Percentiles rank a stretch among this genome's conserved stretches.
These are phyloP conservation scores for Fusarium temperatum DNA, from an alignment of 2,329 filamentous ascomycete species.

Conservation along the genomic window DNA sequence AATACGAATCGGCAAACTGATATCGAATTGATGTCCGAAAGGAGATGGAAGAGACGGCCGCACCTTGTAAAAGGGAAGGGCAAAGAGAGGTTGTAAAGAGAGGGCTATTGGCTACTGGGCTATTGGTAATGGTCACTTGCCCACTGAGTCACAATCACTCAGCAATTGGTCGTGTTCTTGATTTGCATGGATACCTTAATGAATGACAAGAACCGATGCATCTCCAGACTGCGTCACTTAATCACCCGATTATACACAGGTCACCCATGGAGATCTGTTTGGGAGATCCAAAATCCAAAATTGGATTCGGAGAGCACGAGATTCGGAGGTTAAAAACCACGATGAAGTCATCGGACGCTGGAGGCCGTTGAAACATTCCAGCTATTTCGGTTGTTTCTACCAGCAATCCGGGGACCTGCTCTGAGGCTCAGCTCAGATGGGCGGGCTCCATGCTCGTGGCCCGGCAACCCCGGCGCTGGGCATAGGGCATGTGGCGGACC, in stretches of 20 bases:
- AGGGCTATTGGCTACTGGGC: neutral
- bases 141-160: conserved; percentile 28
- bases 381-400: conserved; percentile 18
- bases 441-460: conserved; percentile 21
- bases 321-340: conserved; percentile 5
- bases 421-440: conserved; percentile 19
- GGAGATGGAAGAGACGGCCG: conserved; percentile 9
- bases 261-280: conserved; percentile 23
- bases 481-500: conserved; percentile 25
- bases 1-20: conserved; percentile 23
- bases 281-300: conserved; percentile 17
- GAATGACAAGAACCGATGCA: neutral
- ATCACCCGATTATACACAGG: conserved; percentile 7
- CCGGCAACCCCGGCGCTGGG: conserved; percentile 37
- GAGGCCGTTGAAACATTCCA: conserved; percentile 21
- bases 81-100: conserved; percentile 11
- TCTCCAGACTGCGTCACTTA: conserved; percentile 12
- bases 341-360: conserved; percentile 34
- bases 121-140: conserved; percentile 20
- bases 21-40: conserved; percentile 4
- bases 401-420: conserved; percentile 22
- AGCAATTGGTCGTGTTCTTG: conserved; percentile 12
- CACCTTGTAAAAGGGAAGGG: conserved; percentile 4
- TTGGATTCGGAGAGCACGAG: neutral
- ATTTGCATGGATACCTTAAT: neutral